Base-by-base conservation (phyloP, 345 rosid species). In the thale cress (Arabidopsis thaliana) region DNA sequence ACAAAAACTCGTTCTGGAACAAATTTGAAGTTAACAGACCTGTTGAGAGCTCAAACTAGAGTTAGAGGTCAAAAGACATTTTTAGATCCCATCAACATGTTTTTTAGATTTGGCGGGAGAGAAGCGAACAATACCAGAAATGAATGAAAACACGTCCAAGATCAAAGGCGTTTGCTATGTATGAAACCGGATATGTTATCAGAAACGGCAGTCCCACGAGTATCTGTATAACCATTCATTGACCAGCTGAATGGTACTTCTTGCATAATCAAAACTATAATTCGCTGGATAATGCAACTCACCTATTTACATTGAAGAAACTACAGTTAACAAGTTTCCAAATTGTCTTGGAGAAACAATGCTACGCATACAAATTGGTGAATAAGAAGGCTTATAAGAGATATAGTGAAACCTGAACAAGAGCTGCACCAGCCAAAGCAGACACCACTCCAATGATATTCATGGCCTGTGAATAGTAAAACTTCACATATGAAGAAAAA, bases 11-110 rank as follows among this genome's bases (percentile, higher is more conserved):
- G 87, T 81, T 95, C 96, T 50, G 96, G 93, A 74, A 92, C 78
- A 56, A 95, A 95, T 78, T 92, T 95, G 92, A 95, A 90, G 89
- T 95, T 95, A 46, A 95, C 97, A 80, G 99, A 95, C 99, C 99
- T 94, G 85, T 71, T 66, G 74, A 71, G 59, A 85, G 70, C 50
- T 41, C 76, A 38, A 38, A 50, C 11, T 30, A 44, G 75, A 62
- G 45, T 65, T 55, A 72, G 59, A 44, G n/a, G 40, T 64, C 74
- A 70, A 75, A 67, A 14, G 49, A 52, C 23, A 41, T 23, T 40
- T 34, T 4, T 63, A 51, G 12, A 49, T 38, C 16, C 23, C 22
- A 67, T 48, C 7, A 30, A 38, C 37, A 71, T 9, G 11, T 32
- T 13, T 42, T 53, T 44, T 4, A 65, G 46, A 59, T 28, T 42